Evolutionary conservation across 2,329 filamentous ascomycete genomes (phyloP).

Genomic region (Colletotrichum sp.): DNA sequence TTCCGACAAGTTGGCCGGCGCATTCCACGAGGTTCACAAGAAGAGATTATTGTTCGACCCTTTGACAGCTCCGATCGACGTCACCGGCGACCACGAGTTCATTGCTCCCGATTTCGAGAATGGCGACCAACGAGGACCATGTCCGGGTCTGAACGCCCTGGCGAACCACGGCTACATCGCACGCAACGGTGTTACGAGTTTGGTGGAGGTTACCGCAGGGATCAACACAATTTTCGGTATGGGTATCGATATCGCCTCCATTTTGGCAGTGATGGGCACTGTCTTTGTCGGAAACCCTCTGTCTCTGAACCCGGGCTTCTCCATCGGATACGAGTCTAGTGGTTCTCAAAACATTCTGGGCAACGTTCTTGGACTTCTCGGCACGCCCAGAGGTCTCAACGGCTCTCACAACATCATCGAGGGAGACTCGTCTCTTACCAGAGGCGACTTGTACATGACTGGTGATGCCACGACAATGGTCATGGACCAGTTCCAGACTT

Average conservation of each 20-base stretch:
- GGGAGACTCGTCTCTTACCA: constrained; percentile 56
- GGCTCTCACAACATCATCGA: constrained; percentile 63
- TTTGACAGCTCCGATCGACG: constrained; percentile 22
- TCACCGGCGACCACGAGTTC: constrained; percentile 27
- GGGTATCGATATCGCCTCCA: constrained; percentile 45
- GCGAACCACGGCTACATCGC: constrained; percentile 42
- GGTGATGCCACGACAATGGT: constrained; percentile 57
- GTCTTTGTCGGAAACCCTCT: constrained; percentile 55
- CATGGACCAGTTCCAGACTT: constrained; percentile 52
- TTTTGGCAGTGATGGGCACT: constrained; percentile 51
- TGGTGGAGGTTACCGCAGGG: constrained; percentile 19
- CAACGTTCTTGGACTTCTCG: constrained; percentile 48
- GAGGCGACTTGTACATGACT: constrained; percentile 56
- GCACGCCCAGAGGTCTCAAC: constrained; percentile 50
- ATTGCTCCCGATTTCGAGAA: constrained; percentile 26
- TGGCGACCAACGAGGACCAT: constrained; percentile 31
- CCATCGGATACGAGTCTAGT: constrained; percentile 51
- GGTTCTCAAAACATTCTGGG: constrained; percentile 44
- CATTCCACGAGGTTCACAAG: constrained; percentile 11
- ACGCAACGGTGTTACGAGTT: constrained; percentile 28
- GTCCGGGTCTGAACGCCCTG: constrained; percentile 40
- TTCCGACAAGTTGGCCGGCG: constrained; percentile 1
- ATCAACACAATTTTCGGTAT: constrained; percentile 46
- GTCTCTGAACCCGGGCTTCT: constrained; percentile 54
- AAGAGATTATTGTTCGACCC: constrained; percentile 25